Base-by-base conservation (phyloP, 2,329 filamentous ascomycete species). In the Fonsecaea pedrosoi region DNA sequence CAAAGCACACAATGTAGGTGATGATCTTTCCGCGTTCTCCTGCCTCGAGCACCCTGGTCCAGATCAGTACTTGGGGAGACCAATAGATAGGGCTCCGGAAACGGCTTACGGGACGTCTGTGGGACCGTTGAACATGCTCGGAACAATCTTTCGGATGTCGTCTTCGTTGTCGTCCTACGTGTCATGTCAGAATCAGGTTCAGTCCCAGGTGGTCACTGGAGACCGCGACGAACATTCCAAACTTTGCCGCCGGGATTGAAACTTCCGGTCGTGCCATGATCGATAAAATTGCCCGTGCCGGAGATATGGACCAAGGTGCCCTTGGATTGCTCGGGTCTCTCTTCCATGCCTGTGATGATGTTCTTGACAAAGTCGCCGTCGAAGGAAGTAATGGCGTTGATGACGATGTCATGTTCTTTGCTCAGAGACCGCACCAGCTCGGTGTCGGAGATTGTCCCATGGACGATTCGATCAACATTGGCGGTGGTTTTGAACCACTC, bases 211-310 rank as follows among this genome's bases (percentile, higher is more conserved):
- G 7, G 32, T 18, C 25, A 2, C 15, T 38, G 9, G n/a, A 37
- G 55, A 4, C 10, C 12, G 34, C 61, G n/a, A 63, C 66, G 34
- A 3, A 69, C 63, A 66, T 66, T 69, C 66, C 66, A 69, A 25
- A 69, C 66, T 66, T 66, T 69, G 42, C 66, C 64, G n/a, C 57
- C 42, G 13, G 66, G 63, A 35, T 69, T 69, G 55, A 66, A 66
- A 38, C 57, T 60, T 32, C 66, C 66, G 5, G 37, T 62, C n/a
- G 48, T 69, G 18, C 63, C 66, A 25, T 62, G 13, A 25, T 69
- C 66, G 34, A 69, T 69, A 53, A 69, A 69, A 34, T 69, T 69
- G 9, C 66, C 64, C 3, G 64, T 65, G 30, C 60, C 67, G 21
- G 64, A 64, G 30, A 69, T n/a, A 48, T 69, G 64, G 40, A 66